Conservation (phyloP, 305 asterid genomes). For the Fraxinus sp. region DNA sequence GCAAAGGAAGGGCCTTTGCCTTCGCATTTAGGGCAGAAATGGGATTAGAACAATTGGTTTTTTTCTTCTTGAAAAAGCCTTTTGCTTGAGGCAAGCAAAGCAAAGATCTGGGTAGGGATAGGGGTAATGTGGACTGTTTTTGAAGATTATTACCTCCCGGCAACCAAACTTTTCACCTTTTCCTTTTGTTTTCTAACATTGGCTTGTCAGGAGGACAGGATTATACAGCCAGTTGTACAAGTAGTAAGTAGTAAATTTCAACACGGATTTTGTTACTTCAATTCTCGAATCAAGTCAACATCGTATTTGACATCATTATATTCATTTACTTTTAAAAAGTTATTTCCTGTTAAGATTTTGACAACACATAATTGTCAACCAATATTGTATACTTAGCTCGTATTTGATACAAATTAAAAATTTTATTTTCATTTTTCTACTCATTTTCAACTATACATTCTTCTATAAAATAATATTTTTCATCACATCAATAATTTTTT, state of each 20-base stretch:
- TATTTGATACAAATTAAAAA: no score
- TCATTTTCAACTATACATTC: no score
- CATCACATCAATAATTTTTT: no score
- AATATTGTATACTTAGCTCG: no score
- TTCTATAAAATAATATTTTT: no score
- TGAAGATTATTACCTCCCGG: constrained; percentile 45
- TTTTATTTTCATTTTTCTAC: no score
- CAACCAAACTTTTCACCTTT: constrained; percentile 51
- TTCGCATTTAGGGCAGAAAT: constrained; percentile 11
- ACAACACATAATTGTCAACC: no score
- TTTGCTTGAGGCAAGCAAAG: constrained; percentile 29
- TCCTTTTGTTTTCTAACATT: constrained; percentile 46
- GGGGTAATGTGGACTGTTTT: constrained; percentile 19
- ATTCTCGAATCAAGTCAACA: no score
- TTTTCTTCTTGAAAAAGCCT: constrained; percentile 25
- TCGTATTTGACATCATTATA: no score
- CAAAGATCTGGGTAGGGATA: constrained; percentile 26
- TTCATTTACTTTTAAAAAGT: no score
- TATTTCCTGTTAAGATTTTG: no score
- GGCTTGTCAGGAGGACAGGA: constrained; percentile 19
- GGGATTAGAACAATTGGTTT: constrained; percentile 35
- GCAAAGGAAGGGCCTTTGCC: not conserved
- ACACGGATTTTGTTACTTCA: no score
- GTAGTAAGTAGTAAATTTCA: not conserved
- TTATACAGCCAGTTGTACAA: not conserved